A percentile compares a stretch with the other conserved stretches of the same genome.
Evolutionary conservation across 1,139 yeast species (phyloP).

Genomic region (Saccharomyces hybrid): DNA sequence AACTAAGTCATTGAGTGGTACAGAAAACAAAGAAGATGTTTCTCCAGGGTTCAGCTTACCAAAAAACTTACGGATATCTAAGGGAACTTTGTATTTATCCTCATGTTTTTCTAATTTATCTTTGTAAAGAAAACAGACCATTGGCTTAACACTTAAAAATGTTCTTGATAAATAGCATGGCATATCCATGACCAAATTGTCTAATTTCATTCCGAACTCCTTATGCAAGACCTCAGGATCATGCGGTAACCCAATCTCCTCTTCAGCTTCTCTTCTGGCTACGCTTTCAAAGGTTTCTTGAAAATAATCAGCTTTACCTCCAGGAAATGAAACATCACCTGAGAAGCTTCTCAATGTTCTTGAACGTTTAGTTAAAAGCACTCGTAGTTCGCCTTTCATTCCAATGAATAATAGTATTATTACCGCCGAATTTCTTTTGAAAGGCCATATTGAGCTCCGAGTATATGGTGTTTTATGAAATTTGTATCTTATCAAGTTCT

Average conservation of each 20-base stretch:
- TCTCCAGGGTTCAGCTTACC: conserved; percentile 60
- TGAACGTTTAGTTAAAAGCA: conserved; percentile 70
- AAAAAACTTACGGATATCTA: conserved; percentile 20
- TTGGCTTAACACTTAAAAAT: conserved; percentile 73
- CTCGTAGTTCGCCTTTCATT: conserved; percentile 62
- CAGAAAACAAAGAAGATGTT: conserved; percentile 57
- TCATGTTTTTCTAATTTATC: conserved; percentile 29
- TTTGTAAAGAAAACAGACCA: conserved; percentile 56
- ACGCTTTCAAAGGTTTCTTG: conserved; percentile 63
- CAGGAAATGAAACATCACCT: conserved; percentile 86
- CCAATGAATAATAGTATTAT: conserved; percentile 67
- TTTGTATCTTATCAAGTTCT: neutral
- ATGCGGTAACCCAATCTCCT: conserved; percentile 71
- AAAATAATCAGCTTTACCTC: conserved; percentile 71
- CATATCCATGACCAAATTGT: conserved; percentile 30
- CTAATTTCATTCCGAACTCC: conserved; percentile 44
- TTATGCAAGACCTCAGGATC: conserved; percentile 40
- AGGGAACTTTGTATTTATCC: conserved; percentile 33
- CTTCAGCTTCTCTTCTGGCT: conserved; percentile 75
- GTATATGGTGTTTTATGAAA: neutral
- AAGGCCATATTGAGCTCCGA: conserved; percentile 32
- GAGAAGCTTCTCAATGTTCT: conserved; percentile 63
- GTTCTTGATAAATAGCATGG: conserved; percentile 78
- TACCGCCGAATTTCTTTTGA: conserved; percentile 61
- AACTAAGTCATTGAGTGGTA: conserved; percentile 55